These are phyloP conservation scores for Magnolia sinica DNA, from an alignment of 164 flowering plant genomes.

Conservation along the genomic window DNA sequence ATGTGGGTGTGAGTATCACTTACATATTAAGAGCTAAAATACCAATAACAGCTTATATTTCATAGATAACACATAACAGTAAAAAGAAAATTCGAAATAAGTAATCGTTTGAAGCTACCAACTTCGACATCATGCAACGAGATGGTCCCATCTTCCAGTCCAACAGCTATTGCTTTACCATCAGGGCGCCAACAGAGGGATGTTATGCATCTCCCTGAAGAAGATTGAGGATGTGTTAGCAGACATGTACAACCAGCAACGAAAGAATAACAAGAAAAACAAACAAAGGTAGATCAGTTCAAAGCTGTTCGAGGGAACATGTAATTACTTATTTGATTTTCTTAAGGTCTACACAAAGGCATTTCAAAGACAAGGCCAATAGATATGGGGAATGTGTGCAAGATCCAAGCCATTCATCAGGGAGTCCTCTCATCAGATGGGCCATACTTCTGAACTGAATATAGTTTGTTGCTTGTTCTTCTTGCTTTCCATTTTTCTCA, in stretches of 20 bases:
- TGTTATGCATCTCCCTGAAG: conserved; percentile 64
- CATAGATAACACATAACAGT: not conserved
- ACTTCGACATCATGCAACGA: conserved; percentile 90
- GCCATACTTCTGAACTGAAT: not conserved
- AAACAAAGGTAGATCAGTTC: not conserved
- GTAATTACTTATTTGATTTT: not conserved
- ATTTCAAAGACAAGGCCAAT: not conserved
- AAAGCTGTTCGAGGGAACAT: not conserved
- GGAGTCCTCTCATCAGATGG: not conserved
- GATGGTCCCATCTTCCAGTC: conserved; percentile 90
- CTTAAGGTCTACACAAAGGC: not conserved
- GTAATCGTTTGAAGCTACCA: conserved; percentile 18
- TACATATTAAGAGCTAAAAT: not conserved
- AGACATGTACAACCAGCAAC: not conserved
- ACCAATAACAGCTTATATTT: not conserved
- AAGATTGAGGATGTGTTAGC: conserved; percentile 10
- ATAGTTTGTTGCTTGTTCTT: not conserved
- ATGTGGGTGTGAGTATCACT: not conserved
- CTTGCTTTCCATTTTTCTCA: not conserved
- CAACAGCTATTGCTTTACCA: conserved; percentile 92
- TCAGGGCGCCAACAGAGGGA: conserved; percentile 97
- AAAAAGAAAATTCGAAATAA: conserved; percentile 1
- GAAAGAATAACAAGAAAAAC: too few species aligned
- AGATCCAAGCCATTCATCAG: too few species aligned
- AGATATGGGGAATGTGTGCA: not conserved